Base-by-base conservation (phyloP, 495 filamentous ascomycete genomes). In the Aspergillus nanangensis region DNA sequence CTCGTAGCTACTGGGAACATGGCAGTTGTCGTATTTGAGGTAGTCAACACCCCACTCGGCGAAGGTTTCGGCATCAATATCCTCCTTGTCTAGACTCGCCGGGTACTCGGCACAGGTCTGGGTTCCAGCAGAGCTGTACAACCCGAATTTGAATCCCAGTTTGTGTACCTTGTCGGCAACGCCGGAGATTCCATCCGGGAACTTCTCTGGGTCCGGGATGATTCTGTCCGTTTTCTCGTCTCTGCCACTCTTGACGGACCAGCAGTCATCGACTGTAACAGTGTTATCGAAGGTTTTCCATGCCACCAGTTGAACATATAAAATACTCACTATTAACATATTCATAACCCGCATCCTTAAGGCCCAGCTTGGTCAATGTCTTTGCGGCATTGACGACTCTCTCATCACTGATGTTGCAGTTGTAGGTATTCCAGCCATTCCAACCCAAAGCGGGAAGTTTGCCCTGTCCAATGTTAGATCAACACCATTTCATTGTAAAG, bases 1-100 rank as follows among this genome's bases (percentile, higher is more conserved):
- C 25, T 29, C 25, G 11, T 29, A 7, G 11, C 5, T 29, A 11
- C 25, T 7, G 25, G 25, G 25, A 7, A 11, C 11, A 11, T 7
- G 11, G 67, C 85, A 88, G 63, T 87, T 88, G 60, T 89, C 85
- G 50, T 88, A 87, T 56, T 88, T 86, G 18, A 83, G 60, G 50
- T 83, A 75, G 53, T 71, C 65, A 15, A 56, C 75, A 0, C 77
- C 82, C 83, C 83, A 88, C 18, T 66, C 63, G 0, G 79, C 80
- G 51, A 78, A 84, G 3, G 78, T 75, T 14, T 67, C 39, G 0
- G 83, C 85, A 63, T 88, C 85, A 7, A 75, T 68, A 18, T 60
- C 66, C 53, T 87, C 84, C 48, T 78, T 70, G 0, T 77, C 80
- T 22, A 84, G 44, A 22, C 69, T 76, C 1, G 74, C 84, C 0